Evolutionary conservation across 208 protist species (phyloP), one percentile per base, ranked within the genome.

Genomic region (Trypanosoma cruzi): DNA sequence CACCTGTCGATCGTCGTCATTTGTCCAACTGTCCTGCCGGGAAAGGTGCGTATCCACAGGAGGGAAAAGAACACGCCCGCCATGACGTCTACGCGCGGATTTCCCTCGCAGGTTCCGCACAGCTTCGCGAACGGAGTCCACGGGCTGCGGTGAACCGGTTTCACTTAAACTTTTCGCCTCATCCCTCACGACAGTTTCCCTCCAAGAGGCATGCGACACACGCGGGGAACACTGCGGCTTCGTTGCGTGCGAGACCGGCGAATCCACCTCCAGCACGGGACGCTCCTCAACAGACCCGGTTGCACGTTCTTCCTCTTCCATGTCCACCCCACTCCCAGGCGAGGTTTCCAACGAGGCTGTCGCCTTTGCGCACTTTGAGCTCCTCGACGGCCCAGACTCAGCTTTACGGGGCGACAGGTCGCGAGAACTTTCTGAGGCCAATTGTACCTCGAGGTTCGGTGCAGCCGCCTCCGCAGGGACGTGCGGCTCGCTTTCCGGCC

Each of bases 101-200:
- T n/a, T 4, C 28, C 14, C 24, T 22, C 4, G 26, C 11, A 16
- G 26, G n/a, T 4, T 2, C 22, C 4, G 50, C 20, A 31, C 50
- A 26, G 2, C 14, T 31, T 29, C 14, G 4, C 10, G n/a, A 7
- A 31, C 4, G 24, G 24, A 55, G 22, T 14, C 11, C 4, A 29
- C 18, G 2, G 28, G 31, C 34, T 22, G 34, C 20, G 31, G 32
- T 34, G 34, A 14, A 11, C 4, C 6, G 48, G 3, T 52, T 18
- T 10, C 44, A 34, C 7, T 40, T 4, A 10, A 34, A 16, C 24
- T n/a, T 11, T 16, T 1, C 8, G 44, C 20, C n/a, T 28, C 44
- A 4, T 65, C 60, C 31, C 54, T 32, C 4, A 64, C 44, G 24
- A 55, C 55, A 34, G 61, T 66, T 40, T 24, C 28, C 61, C 28